Percentiles rank a stretch among this genome's conserved stretches.
Conservation (phyloP, 495 filamentous ascomycete genomes). For the Neurospora tetrasperma region DNA sequence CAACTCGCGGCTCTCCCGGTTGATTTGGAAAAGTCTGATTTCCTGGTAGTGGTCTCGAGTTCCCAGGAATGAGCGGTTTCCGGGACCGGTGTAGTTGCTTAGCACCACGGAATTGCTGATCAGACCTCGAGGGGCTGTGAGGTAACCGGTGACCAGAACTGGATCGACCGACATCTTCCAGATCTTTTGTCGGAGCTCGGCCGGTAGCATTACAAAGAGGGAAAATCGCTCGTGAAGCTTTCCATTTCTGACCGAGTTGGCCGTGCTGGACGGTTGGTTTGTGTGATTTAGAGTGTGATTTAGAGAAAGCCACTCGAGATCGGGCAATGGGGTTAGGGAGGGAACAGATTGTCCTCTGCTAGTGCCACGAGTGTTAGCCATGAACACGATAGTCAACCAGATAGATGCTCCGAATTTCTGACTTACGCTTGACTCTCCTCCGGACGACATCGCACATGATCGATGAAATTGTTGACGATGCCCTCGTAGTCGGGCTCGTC, state of each 20-base stretch:
- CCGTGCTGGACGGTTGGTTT: neutral
- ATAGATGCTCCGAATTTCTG: neutral
- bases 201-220: neutral
- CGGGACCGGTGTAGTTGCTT: neutral
- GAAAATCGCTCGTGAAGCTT: neutral
- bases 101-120: neutral
- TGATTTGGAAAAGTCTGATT: neutral
- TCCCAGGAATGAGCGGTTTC: neutral
- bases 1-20: neutral
- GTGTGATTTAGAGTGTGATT: neutral
- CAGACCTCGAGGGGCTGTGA: neutral
- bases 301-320: neutral
- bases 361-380: neutral
- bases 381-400: neutral
- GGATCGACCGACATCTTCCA: neutral
- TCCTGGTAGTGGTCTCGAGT: neutral
- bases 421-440: neutral
- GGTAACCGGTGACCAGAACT: neutral
- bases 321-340: neutral
- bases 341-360: neutral
- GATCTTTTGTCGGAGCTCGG: neutral
- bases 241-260: neutral
- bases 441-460: neutral
- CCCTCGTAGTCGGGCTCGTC: neutral
- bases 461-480: neutral